Base-by-base conservation (phyloP, 2,329 filamentous ascomycete species). In the Arthrobotrys musiformis region DNA sequence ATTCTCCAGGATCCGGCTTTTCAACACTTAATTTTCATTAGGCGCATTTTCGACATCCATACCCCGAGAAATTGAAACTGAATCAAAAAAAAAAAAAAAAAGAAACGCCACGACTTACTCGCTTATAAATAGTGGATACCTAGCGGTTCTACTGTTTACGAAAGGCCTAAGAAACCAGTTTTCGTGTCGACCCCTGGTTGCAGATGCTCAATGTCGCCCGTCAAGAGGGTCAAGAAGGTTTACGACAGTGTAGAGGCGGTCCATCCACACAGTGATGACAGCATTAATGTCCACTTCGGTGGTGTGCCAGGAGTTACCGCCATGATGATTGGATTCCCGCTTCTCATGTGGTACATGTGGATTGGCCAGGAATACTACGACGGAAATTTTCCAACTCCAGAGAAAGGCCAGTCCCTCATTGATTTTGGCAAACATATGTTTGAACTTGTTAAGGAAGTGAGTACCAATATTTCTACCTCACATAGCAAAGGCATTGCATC, bases 331-430 rank as follows among this genome's bases (percentile, higher is more conserved):
- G 89, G 91, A 52, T 99, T 98, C 84, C 95, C 95, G 15, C 79
- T 90, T 37, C 88, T 99, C 81, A 98, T 98, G 94, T 97, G 93
- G 88, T 98, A 97, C 86, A 97, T 99, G 94, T 98, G 94, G 94
- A 90, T 97, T 84, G 95, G 95, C 62, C 92, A 94, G 35, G 94
- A 91, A 60, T 97, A 94, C 85, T 99, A 97, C 85, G 86, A 93
- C 82, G 94, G 94, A 80, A 90, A 92, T 79, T 86, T 96, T 62
- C 95, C 95, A n/a, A 85, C 86, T 48, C 92, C 89, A 0, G 85
- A 85, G 1, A 83, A 88, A 48, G 91, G 88, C 46, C 88, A 97
- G 86, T 90, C 87, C 80, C 89, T 89, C 82, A 80, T 82, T 11
- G 90, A 94, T 17, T 98, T 97, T 83, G 86, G 88, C 67, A 84